Evolutionary conservation across 768 basidiomycete species (phyloP).

Genomic region (Leccinum incarnatum): DNA sequence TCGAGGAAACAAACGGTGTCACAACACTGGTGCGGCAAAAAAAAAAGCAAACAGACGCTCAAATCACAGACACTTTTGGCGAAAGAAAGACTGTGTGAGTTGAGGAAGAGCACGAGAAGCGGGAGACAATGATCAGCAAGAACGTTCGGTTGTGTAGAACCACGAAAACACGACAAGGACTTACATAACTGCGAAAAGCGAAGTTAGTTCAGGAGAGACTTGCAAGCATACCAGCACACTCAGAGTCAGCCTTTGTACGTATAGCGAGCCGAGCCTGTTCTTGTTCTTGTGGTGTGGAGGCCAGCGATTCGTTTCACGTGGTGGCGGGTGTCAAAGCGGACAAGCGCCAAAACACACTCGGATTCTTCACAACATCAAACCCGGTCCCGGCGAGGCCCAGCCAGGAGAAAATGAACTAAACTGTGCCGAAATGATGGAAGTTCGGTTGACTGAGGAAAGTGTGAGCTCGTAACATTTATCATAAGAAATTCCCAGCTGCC

Average conservation of each 20-base stretch:
- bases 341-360: conserved; percentile 26
- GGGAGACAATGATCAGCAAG: conserved; percentile 21
- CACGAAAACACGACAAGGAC: conserved; percentile 27
- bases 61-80: conserved; percentile 28
- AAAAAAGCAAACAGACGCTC: conserved; percentile 34
- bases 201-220: conserved; percentile 27
- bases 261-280: conserved; percentile 10
- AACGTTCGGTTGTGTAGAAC: conserved; percentile 17
- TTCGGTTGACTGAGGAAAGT: conserved; percentile 17
- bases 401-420: conserved; percentile 20
- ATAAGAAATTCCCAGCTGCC: conserved; percentile 28
- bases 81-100: conserved; percentile 19
- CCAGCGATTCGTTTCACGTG: conserved; percentile 26
- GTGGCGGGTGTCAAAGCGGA: conserved; percentile 29
- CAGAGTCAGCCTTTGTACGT: conserved; percentile 25
- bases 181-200: conserved; percentile 34
- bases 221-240: conserved; percentile 34
- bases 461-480: conserved; percentile 26
- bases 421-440: conserved; percentile 19
- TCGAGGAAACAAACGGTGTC: conserved; percentile 20
- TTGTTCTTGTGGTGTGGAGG: conserved; percentile 22
- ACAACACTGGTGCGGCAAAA: conserved; percentile 13
- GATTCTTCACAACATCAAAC: conserved; percentile 31
- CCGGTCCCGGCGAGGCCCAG: conserved; percentile 17
- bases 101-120: conserved; percentile 14